phyloP scores from a whole-genome alignment of 768 basidiomycete genomes.

The Mrakia gelida region DNA sequence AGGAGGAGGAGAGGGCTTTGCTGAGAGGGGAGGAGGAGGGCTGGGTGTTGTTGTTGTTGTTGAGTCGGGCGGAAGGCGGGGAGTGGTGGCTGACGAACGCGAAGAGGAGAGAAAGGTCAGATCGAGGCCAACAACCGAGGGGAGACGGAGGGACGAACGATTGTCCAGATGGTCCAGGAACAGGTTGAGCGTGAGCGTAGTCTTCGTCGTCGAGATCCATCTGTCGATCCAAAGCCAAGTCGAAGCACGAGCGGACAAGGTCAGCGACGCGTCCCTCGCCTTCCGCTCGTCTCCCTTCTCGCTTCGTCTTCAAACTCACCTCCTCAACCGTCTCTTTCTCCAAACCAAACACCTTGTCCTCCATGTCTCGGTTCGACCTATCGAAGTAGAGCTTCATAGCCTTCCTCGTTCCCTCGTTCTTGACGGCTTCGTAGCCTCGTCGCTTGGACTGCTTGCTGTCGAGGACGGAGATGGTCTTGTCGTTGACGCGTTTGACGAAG shows the following conservation, averaged over 20 bases:
- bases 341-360: not conserved
- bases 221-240: not conserved
- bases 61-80: not conserved
- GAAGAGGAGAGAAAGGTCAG: not conserved
- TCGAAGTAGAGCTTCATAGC: slow-evolving; percentile 4
- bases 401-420: not conserved
- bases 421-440: slow-evolving; percentile 5
- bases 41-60: not conserved
- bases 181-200: not conserved
- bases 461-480: not conserved
- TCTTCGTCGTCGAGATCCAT: slow-evolving; percentile 12
- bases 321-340: not conserved
- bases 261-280: not conserved
- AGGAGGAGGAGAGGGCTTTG: not conserved
- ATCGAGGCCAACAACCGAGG: not conserved
- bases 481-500: not conserved
- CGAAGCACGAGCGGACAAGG: not conserved
- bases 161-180: not conserved
- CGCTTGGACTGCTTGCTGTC: not conserved
- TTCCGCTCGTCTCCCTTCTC: not conserved
- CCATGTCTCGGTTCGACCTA: not conserved
- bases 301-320: not conserved
- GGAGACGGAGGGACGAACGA: not conserved
- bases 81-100: not conserved
- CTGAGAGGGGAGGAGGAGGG: not conserved